phyloP scores from a whole-genome alignment of 495 filamentous ascomycete species.

The Daldinia loculata region DNA sequence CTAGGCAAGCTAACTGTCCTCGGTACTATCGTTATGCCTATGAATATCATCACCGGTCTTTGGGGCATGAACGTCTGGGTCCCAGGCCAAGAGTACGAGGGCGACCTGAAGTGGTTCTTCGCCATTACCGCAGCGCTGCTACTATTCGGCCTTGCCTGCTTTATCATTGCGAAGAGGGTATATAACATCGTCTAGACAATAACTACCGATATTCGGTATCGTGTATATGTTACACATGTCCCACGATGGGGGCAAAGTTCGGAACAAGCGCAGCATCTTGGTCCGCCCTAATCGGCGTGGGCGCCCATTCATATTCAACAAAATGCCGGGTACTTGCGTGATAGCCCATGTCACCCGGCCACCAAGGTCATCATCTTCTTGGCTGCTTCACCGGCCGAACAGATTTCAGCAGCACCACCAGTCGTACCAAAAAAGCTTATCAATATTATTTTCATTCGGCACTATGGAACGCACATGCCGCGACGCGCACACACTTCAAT shows the following conservation, averaged over 20 bases:
- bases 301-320: slow-evolving; percentile 1
- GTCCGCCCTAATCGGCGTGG: not conserved
- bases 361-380: slow-evolving; percentile 32
- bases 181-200: slow-evolving; percentile 60
- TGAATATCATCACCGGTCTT: slow-evolving; percentile 98
- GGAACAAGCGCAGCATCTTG: not conserved
- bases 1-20: slow-evolving; percentile 94
- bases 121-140: slow-evolving; percentile 78
- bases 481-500: slow-evolving; percentile 24
- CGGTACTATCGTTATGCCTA: slow-evolving; percentile 94
- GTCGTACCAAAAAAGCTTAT: slow-evolving; percentile 7
- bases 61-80: slow-evolving; percentile 99
- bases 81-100: slow-evolving; percentile 77
- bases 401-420: not conserved
- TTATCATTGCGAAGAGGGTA: slow-evolving; percentile 80
- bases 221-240: slow-evolving; percentile 3
- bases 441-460: not conserved
- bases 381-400: not conserved
- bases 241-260: not conserved
- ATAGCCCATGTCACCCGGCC: slow-evolving; percentile 11
- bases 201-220: not conserved
- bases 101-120: slow-evolving; percentile 65
- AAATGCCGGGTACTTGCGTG: not conserved
- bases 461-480: slow-evolving; percentile 27
- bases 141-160: slow-evolving; percentile 79